Base-by-base conservation (phyloP, 345 rosid species). In the Sisymbrium altissimum region DNA sequence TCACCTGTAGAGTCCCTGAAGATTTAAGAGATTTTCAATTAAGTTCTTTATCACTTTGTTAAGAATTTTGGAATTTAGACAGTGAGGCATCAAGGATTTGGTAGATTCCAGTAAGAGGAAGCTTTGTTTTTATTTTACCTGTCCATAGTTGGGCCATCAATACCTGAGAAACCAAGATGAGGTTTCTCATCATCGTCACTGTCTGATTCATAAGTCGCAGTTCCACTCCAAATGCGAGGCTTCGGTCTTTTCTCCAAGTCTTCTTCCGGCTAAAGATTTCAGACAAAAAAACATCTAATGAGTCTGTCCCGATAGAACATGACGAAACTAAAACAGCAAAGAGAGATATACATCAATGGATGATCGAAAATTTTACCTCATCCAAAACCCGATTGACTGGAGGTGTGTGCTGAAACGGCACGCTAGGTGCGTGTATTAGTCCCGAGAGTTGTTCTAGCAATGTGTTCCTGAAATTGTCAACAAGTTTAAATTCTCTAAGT, bases 211-310 rank as follows among this genome's bases (percentile, higher is more conserved):
- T 86, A 83, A 71, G 72, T 85, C 14, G 84, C 91, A 69, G 91
- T 84, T 59, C 81, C 81, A 81, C 80, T 84, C 98, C 98, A 95
- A 70, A 95, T 90, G 57, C 97, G 96, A 71, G 79, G 97, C 58
- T 89, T 86, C 61, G 82, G 72, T 62, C 82, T 79, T 14, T 30
- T n/a, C 63, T 79, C 82, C 73, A 79, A 36, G 60, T 79, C 76
- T 30, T 79, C 82, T 59, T 79, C 82, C 49, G 68, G 59, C 82
- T 79, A 46, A 14, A 35, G 19, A 54, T 50, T 59, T 12, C 9
- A 61, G 44, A 46, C 55, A 57, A 55, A 36, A 12, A 50, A 7
- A 68, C 1, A 43, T 60, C 53, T 12, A 45, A 25, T 57, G 58
- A 79, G 64, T 68, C 4, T 12, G 53, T 53, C 13, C 9, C 64